Evolutionary conservation across 1,284 basidiomycete genomes (phyloP).

Genomic region (Tilletia horrida): DNA sequence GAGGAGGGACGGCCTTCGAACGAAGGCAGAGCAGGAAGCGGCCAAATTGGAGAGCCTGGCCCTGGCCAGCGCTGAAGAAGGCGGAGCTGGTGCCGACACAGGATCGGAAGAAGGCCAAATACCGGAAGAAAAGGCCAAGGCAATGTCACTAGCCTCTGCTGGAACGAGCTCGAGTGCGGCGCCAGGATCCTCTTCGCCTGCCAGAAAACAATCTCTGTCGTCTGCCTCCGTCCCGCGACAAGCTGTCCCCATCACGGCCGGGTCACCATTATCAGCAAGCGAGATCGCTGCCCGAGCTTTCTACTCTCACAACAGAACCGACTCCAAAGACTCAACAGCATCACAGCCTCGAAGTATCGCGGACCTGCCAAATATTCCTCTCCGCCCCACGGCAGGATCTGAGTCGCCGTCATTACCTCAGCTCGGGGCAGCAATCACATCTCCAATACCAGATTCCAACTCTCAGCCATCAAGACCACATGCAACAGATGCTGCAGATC

Average conservation of each 20-base stretch:
- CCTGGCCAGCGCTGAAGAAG: not conserved
- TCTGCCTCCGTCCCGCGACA: not conserved
- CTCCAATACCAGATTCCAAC: not conserved
- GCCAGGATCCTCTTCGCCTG: not conserved
- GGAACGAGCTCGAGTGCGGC: not conserved
- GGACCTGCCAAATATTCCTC: conserved; percentile 10
- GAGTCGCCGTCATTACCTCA: not conserved
- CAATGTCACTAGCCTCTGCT: not conserved
- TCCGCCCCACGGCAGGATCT: not conserved
- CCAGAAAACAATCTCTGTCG: not conserved
- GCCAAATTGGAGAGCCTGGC: not conserved
- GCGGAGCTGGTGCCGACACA: not conserved
- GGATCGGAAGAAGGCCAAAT: conserved; percentile 8
- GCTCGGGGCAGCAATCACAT: no score
- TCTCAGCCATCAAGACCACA: not conserved
- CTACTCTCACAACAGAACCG: not conserved
- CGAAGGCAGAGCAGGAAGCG: not conserved
- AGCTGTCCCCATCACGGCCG: not conserved
- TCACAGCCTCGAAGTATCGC: conserved; percentile 3
- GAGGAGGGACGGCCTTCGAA: not conserved
- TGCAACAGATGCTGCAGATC: not conserved
- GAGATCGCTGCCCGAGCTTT: not conserved
- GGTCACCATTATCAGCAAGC: not conserved
- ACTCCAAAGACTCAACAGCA: not conserved
- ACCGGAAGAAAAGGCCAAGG: not conserved